These are phyloP conservation scores for Linnemannia elongata DNA, from an alignment of 192 early-diverging fungal species.

Conservation along the genomic window DNA sequence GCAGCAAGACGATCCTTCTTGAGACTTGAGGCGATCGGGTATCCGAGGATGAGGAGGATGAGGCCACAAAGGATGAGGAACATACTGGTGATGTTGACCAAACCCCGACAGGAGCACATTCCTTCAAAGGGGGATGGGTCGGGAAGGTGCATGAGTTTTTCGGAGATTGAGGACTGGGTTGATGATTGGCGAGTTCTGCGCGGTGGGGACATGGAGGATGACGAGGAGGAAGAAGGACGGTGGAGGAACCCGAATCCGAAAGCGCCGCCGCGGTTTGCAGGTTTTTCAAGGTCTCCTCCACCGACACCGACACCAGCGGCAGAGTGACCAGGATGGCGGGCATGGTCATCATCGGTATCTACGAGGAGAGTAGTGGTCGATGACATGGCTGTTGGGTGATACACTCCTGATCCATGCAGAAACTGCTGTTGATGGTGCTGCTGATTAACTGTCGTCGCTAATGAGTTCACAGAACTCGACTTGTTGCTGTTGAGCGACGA, in stretches of 20 bases:
- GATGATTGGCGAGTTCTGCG: constrained; percentile 3
- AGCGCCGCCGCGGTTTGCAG: not conserved
- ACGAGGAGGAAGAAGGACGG: not conserved
- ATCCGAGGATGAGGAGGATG: constrained; percentile 33
- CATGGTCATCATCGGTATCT: not conserved
- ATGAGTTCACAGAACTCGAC: not conserved
- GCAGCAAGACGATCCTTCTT: constrained; percentile 37
- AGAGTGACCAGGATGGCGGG: not conserved
- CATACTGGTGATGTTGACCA: constrained; percentile 52
- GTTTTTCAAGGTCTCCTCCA: not conserved
- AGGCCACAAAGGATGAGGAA: constrained; percentile 33
- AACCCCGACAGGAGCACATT: constrained; percentile 30
- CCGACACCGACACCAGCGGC: not conserved
- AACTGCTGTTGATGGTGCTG: not conserved
- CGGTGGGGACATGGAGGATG: not conserved
- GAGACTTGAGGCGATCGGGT: constrained; percentile 33
- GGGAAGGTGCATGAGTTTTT: constrained; percentile 44
- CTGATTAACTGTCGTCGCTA: constrained; percentile 12
- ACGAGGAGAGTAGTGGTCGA: not conserved
- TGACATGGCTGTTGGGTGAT: not conserved
- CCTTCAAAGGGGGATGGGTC: constrained; percentile 41
- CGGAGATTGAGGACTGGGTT: constrained; percentile 15
- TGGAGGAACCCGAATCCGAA: not conserved
- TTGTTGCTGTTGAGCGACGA: not conserved
- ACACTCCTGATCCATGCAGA: not conserved